A percentile compares a stretch with the other conserved stretches of the same genome.
Evolutionary conservation across 345 rosid species (phyloP).

Genomic region (Populus davidiana): DNA sequence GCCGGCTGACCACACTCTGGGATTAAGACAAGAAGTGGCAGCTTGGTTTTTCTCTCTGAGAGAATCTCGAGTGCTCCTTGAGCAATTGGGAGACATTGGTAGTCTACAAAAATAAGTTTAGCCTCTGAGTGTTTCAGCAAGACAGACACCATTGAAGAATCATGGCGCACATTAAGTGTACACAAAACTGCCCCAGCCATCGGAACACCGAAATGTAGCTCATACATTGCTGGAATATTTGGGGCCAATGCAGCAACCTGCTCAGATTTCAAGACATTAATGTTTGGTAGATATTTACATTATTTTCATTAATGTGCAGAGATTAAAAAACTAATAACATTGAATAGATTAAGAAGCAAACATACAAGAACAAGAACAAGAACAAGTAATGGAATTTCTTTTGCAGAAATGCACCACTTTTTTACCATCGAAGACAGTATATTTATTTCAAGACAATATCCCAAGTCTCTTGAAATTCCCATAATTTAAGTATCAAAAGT

Average conservation of each 20-base stretch:
- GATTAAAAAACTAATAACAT: background rate
- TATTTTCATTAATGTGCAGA: background rate
- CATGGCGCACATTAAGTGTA: constrained; percentile 53
- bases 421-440: background rate
- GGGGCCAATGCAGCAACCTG: constrained; percentile 63
- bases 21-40: constrained; percentile 45
- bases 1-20: constrained; percentile 22
- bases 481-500: background rate
- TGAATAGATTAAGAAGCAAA: background rate
- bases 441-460: background rate
- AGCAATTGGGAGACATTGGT: constrained; percentile 40
- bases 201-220: constrained; percentile 66
- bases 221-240: constrained; percentile 60
- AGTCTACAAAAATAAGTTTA: constrained; percentile 48
- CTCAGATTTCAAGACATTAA: constrained; percentile 9
- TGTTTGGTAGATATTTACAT: background rate
- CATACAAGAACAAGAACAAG: background rate
- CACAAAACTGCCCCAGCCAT: constrained; percentile 65
- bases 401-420: background rate
- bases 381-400: background rate
- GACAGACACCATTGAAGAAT: constrained; percentile 44
- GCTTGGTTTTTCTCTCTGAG: constrained; percentile 29
- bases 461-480: background rate
- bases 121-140: constrained; percentile 56
- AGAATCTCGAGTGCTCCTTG: constrained; percentile 48